Percentiles rank a stretch among this genome's conserved stretches.
phyloP scores from a whole-genome alignment of 73 alveolate species.

The Blepharisma japonicum region DNA sequence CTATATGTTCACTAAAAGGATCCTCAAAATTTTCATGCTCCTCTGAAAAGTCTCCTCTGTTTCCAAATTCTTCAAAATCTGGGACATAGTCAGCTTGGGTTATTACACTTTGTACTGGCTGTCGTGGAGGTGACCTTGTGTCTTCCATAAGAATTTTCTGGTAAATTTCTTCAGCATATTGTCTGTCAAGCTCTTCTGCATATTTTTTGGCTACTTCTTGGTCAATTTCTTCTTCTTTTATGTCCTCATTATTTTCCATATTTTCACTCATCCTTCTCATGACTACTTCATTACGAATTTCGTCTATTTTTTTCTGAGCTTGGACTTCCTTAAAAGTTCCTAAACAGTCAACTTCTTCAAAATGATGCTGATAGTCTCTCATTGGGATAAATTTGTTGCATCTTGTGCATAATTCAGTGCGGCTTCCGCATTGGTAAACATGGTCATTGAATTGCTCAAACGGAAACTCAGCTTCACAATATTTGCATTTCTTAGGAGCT shows the following conservation, averaged over 20 bases:
- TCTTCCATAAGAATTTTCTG: constrained; percentile 15
- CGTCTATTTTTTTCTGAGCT: too few species aligned
- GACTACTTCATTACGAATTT: too few species aligned
- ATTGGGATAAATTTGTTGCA: constrained; percentile 4
- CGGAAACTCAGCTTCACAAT: constrained; percentile 13
- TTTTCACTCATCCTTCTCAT: too few species aligned
- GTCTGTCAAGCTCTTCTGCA: constrained; percentile 18
- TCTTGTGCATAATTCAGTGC: constrained; percentile 22
- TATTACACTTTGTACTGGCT: neutral
- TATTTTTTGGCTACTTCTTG: neutral
- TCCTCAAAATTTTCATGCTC: neutral
- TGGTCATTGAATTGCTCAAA: neutral
- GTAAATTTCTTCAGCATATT: constrained; percentile 22
- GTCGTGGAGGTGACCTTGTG: constrained; percentile 11
- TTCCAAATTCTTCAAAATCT: neutral
- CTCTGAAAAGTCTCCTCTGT: neutral
- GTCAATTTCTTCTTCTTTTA: neutral
- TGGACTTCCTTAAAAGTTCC: too few species aligned
- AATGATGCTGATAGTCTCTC: constrained; percentile 25
- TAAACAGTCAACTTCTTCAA: constrained; percentile 13
- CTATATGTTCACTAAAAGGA: neutral
- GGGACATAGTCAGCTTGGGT: too few species aligned
- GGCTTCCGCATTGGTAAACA: neutral
- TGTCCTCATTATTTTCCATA: too few species aligned
- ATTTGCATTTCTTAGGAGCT: neutral